These are phyloP conservation scores for Wallemia hederae DNA, from an alignment of 1,284 basidiomycete species.

Conservation along the genomic window DNA sequence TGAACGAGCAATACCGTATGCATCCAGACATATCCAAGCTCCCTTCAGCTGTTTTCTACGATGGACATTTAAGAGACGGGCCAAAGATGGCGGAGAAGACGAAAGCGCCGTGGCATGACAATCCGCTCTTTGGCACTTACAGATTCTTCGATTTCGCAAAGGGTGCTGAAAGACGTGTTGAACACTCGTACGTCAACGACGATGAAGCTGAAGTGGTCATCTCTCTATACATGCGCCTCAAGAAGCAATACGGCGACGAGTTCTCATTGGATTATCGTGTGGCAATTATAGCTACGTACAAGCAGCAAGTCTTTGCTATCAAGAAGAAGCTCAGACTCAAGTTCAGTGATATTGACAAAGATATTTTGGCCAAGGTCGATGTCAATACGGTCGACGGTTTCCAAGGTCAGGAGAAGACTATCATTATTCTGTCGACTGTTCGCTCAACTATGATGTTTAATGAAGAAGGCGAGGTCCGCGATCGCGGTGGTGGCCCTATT, in stretches of 20 bases:
- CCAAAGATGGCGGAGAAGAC: slow-evolving; percentile 67
- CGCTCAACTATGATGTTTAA: slow-evolving; percentile 33
- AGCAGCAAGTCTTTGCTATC: slow-evolving; percentile 59
- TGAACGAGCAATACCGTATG: slow-evolving; percentile 99
- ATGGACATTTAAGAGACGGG: slow-evolving; percentile 51
- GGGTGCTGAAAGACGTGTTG: slow-evolving; percentile 26
- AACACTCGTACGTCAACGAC: slow-evolving; percentile 47
- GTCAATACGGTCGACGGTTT: slow-evolving; percentile 98
- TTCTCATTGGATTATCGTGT: slow-evolving; percentile 45
- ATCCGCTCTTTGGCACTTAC: slow-evolving; percentile 56
- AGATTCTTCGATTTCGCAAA: slow-evolving; percentile 52
- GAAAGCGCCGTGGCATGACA: slow-evolving; percentile 52
- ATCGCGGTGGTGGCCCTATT: slow-evolving; percentile 7
- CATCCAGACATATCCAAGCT: slow-evolving; percentile 79
- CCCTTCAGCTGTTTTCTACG: slow-evolving; percentile 72
- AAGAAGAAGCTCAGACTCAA: slow-evolving; percentile 35
- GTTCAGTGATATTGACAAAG: slow-evolving; percentile 29
- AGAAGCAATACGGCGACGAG: slow-evolving; percentile 27
- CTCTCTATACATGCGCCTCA: slow-evolving; percentile 45
- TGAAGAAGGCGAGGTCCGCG: neutral
- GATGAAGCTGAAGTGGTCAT: slow-evolving; percentile 50
- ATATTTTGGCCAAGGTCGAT: slow-evolving; percentile 44
- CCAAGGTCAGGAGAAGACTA: slow-evolving; percentile 88
- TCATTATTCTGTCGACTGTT: slow-evolving; percentile 84
- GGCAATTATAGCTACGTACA: slow-evolving; percentile 86